A percentile compares a stretch with the other conserved stretches of the same genome.
Evolutionary conservation across 176 grass and related monocot species (phyloP).

Genomic region (Melocanna baccifera): DNA sequence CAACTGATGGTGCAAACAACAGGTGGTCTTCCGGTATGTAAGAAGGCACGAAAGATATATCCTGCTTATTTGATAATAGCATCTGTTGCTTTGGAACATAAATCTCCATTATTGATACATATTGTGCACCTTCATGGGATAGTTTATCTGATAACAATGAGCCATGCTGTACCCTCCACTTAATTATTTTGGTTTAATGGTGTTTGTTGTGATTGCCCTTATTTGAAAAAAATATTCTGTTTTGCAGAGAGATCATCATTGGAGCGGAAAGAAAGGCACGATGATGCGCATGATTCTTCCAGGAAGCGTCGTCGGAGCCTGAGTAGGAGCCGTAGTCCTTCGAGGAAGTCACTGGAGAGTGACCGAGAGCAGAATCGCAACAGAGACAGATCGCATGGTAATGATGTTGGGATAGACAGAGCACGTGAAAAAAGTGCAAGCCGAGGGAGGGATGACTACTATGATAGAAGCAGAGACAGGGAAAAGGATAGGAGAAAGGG

Average conservation of each 20-base stretch:
- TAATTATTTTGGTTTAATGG: background rate
- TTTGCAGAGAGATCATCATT: conserved; percentile 56
- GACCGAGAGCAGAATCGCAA: conserved; percentile 57
- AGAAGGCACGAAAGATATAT: background rate
- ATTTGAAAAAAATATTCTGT: background rate
- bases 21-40: conserved; percentile 64
- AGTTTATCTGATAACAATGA: background rate
- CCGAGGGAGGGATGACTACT: conserved; percentile 66
- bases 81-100: conserved; percentile 11
- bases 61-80: conserved; percentile 12
- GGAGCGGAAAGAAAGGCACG: conserved; percentile 63
- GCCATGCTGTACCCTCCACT: background rate
- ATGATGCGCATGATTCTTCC: conserved; percentile 47
- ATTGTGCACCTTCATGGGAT: background rate
- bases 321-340: conserved; percentile 73
- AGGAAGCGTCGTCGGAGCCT: conserved; percentile 61
- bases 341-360: conserved; percentile 61
- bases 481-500: conserved; percentile 74
- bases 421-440: conserved; percentile 62
- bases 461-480: conserved; percentile 54
- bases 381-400: conserved; percentile 57
- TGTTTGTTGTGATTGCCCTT: background rate
- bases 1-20: conserved; percentile 59
- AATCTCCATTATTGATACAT: conserved; percentile 12
- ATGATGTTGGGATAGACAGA: conserved; percentile 48